Conservation (phyloP, 345 rosid genomes). For the Dovyalis caffra region DNA sequence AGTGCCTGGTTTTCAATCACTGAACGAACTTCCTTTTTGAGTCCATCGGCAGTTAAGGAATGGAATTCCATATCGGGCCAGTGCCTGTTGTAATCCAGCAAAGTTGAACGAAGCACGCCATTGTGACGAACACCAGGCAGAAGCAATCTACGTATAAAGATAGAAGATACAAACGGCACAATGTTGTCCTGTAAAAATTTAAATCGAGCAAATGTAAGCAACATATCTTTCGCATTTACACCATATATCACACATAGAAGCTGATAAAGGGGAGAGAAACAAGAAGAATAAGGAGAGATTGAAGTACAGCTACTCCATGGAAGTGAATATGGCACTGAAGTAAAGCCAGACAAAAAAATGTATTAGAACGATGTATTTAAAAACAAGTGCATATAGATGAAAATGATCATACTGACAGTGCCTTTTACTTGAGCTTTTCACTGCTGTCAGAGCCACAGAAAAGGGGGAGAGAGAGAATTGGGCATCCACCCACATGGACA, state of each 20-base stretch:
- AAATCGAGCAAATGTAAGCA: conserved; percentile 10
- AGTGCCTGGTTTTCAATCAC: conserved; percentile 80
- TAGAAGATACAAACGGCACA: conserved; percentile 72
- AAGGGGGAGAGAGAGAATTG: no score
- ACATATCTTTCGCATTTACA: conserved; percentile 8
- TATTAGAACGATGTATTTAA: no score
- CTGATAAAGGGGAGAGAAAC: not conserved
- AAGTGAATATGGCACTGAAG: not conserved
- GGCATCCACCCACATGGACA: no score
- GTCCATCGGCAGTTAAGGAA: conserved; percentile 70
- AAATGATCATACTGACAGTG: no score
- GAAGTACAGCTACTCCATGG: not conserved
- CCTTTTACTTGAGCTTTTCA: no score
- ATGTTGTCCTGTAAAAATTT: conserved; percentile 61
- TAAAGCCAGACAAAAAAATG: not conserved
- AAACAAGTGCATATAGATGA: no score
- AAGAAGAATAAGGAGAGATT: not conserved
- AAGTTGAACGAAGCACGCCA: conserved; percentile 56
- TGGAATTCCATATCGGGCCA: conserved; percentile 83
- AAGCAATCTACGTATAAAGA: conserved; percentile 76
- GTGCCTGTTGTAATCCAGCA: conserved; percentile 70
- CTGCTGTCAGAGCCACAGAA: no score
- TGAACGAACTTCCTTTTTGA: conserved; percentile 72
- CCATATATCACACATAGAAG: not conserved
- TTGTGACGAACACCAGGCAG: conserved; percentile 74